Conservation (phyloP, 768 basidiomycete species). For the Lactarius deliciosus region DNA sequence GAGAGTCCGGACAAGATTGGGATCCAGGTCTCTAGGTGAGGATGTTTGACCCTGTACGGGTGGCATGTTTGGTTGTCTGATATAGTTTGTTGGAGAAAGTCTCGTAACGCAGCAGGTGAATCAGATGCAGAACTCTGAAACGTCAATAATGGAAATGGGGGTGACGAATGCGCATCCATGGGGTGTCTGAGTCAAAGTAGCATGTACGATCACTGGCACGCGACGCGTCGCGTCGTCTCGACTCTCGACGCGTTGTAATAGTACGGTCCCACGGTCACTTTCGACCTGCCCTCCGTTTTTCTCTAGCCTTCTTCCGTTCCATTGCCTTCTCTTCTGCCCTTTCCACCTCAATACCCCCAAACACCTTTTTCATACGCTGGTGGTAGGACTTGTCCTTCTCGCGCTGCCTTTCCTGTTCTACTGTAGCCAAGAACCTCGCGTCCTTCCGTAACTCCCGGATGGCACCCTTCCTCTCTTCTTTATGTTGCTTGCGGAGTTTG, state of each 20-base stretch:
- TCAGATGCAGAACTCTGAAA: constrained; percentile 24
- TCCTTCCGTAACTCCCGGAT: constrained; percentile 96
- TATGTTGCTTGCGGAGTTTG: constrained; percentile 86
- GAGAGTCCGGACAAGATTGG: constrained; percentile 47
- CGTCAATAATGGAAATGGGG: constrained; percentile 26
- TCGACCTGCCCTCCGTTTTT: constrained; percentile 74
- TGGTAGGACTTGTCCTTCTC: constrained; percentile 84
- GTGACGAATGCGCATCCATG: constrained; percentile 26
- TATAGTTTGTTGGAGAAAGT: constrained; percentile 26
- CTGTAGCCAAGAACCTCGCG: constrained; percentile 85
- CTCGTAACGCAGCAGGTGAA: constrained; percentile 28
- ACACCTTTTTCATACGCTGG: constrained; percentile 80
- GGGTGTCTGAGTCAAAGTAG: constrained; percentile 17
- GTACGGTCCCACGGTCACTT: constrained; percentile 43
- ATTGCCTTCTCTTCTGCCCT: constrained; percentile 92
- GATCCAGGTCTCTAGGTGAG: constrained; percentile 47
- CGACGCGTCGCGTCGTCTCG: no score
- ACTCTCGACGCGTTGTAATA: not conserved
- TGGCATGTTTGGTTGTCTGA: constrained; percentile 23
- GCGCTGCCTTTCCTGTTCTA: constrained; percentile 78
- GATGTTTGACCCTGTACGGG: constrained; percentile 22
- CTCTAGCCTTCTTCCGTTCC: constrained; percentile 78
- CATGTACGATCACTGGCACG: not conserved
- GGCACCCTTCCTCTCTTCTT: constrained; percentile 95
- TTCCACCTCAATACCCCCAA: constrained; percentile 76